Percentiles rank a stretch among this genome's conserved stretches.
These are phyloP conservation scores for Xylaria sp. DNA, from an alignment of 2,329 filamentous ascomycete genomes.

Conservation along the genomic window DNA sequence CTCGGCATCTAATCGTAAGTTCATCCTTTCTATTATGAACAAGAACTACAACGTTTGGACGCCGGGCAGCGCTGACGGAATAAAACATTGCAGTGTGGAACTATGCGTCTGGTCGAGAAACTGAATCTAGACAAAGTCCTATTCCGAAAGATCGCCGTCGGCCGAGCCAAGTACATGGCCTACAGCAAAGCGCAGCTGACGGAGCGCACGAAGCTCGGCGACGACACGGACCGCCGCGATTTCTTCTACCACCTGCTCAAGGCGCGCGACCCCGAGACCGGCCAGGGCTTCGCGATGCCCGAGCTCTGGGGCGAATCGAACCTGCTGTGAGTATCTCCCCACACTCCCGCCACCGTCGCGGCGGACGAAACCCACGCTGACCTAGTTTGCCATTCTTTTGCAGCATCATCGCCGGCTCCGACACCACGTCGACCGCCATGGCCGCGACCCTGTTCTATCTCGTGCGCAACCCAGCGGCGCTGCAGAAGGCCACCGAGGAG, in stretches of 20 bases:
- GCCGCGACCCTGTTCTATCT: slow-evolving; percentile 68
- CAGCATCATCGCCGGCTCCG: slow-evolving; percentile 72
- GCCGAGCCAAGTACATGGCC: slow-evolving; percentile 71
- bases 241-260: slow-evolving; percentile 79
- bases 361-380: background rate
- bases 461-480: slow-evolving; percentile 54
- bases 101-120: slow-evolving; percentile 71
- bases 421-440: slow-evolving; percentile 74
- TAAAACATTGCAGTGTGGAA: slow-evolving; percentile 60
- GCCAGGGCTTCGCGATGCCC: slow-evolving; percentile 66
- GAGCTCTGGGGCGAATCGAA: slow-evolving; percentile 76
- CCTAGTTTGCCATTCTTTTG: background rate
- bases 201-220: slow-evolving; percentile 69
- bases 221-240: slow-evolving; percentile 70
- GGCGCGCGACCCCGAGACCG: slow-evolving; percentile 73
- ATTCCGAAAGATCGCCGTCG: slow-evolving; percentile 69
- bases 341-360: background rate
- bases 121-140: slow-evolving; percentile 71
- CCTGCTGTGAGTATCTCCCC: slow-evolving; percentile 56
- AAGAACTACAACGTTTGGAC: background rate
- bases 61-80: slow-evolving; percentile 1
- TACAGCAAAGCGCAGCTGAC: slow-evolving; percentile 72
- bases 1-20: slow-evolving; percentile 70
- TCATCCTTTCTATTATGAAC: background rate
- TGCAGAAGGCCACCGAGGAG: slow-evolving; percentile 56